Conservation (phyloP, 2,329 filamentous ascomycete species). For the Sordariomycetes sp. region DNA sequence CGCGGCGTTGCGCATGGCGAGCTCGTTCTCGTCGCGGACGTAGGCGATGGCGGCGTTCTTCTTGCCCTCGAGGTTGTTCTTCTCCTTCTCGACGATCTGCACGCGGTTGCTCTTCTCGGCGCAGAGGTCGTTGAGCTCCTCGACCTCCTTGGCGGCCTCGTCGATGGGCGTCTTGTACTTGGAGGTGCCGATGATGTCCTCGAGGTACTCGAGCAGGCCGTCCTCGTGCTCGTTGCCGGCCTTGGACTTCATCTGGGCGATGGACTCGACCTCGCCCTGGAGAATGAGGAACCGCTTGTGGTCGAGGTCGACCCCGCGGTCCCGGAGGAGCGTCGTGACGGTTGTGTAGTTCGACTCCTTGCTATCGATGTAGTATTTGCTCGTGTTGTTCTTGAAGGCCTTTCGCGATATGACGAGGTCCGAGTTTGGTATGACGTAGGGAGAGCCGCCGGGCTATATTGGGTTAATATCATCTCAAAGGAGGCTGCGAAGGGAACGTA, state of each 20-base stretch:
- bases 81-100: slow-evolving; percentile 97
- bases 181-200: slow-evolving; percentile 97
- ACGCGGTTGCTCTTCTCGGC: slow-evolving; percentile 91
- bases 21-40: slow-evolving; percentile 86
- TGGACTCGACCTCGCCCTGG: slow-evolving; percentile 96
- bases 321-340: slow-evolving; percentile 78
- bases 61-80: slow-evolving; percentile 84
- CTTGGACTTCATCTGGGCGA: slow-evolving; percentile 98
- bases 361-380: slow-evolving; percentile 94
- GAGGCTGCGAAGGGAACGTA: slow-evolving; percentile 20
- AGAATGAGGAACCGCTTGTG: slow-evolving; percentile 97
- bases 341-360: slow-evolving; percentile 85
- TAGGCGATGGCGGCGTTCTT: slow-evolving; percentile 89
- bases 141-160: slow-evolving; percentile 81
- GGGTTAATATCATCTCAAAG: slow-evolving; percentile 14
- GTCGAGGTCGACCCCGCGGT: slow-evolving; percentile 86
- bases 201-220: slow-evolving; percentile 88
- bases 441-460: slow-evolving; percentile 54
- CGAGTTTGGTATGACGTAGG: slow-evolving; percentile 72
- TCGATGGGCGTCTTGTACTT: slow-evolving; percentile 98
- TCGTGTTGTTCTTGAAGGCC: slow-evolving; percentile 96
- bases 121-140: slow-evolving; percentile 88
- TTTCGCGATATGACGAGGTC: slow-evolving; percentile 79
- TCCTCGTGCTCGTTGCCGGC: slow-evolving; percentile 93
- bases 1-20: slow-evolving; percentile 78